Evolutionary conservation across 1,284 basidiomycete genomes (phyloP), one percentile per base, ranked within the genome.

Genomic region (Sanguinoderma infundibulare): DNA sequence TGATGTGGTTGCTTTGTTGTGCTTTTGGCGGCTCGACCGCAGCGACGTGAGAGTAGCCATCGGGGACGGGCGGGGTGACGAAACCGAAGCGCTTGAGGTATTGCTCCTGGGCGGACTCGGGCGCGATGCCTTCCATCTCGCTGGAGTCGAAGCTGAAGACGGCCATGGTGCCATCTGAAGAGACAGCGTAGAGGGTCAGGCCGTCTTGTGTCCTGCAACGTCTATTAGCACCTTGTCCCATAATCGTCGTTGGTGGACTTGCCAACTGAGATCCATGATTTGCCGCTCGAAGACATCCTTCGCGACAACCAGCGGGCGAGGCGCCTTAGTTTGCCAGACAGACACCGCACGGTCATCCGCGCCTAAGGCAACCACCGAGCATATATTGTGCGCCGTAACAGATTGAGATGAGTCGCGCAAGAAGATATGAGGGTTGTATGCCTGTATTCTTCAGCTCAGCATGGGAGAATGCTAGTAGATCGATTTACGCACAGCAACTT

Each of bases 261-360:
- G 95, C 97, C 98, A 99, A 70, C 90, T 94, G 4, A 99, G 82
- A 74, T 99, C 98, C 84, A 98, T 91, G 52, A 98, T 93, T 70
- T 96, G 94, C 57, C 96, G 81, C 62, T 97, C 95, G 68, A 99
- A 98, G 0, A 98, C 89, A 66, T 98, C 95, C 68, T 94, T 91
- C 0, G 96, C 89, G 1, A 98, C 96, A 35, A 98, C 90, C 5
- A 98, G 78, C 0, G 98, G 98, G 54, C 93, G 85, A 9, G 92
- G 92, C 0, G 89, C 87, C 67, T 95, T 95, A 6, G 96, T 98
- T 73, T 96, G 90, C 96, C 96, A 98, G 26, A 98, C 87, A 1
- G 95, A 97, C 20, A 96, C 85, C 1, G 91, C 92, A 58, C 90
- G 80, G 71, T 97, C 95, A 70, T 96, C 93, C 0, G 95, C 94